Evolutionary conservation across 306 rosid species (phyloP).

Genomic region (Ammopiptanthus mongolicus): DNA sequence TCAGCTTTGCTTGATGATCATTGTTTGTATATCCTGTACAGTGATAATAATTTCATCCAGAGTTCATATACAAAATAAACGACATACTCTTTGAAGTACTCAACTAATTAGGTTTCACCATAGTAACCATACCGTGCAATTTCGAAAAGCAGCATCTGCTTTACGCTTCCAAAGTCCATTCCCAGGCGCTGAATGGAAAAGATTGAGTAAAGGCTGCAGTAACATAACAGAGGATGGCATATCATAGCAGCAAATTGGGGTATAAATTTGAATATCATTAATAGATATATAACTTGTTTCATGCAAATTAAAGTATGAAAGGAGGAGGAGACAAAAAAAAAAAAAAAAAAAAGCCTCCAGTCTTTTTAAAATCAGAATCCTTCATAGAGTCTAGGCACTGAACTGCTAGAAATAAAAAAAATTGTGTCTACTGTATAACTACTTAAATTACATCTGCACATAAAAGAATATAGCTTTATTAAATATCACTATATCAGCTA

Average conservation of each 20-base stretch:
- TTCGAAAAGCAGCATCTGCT: constrained; percentile 78
- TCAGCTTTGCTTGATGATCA: neutral
- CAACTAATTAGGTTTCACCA: neutral
- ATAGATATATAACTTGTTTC: constrained; percentile 7
- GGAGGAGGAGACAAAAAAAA: no score
- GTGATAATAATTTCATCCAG: neutral
- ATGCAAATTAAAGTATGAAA: neutral
- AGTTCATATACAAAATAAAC: neutral
- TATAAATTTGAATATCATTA: constrained; percentile 13
- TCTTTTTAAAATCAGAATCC: neutral
- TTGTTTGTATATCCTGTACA: neutral
- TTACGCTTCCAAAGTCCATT: constrained; percentile 96
- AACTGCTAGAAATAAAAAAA: neutral
- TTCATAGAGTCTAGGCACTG: neutral
- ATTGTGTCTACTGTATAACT: neutral
- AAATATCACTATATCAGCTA: constrained; percentile 7
- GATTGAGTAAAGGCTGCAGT: constrained; percentile 77
- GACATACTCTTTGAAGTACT: neutral
- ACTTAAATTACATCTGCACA: neutral
- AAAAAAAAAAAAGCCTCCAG: neutral
- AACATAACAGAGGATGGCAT: neutral
- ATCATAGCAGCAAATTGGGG: constrained; percentile 7
- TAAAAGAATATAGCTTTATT: neutral
- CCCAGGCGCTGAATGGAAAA: constrained; percentile 77
- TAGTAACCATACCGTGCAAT: constrained; percentile 57